These are phyloP conservation scores for Lomentospora prolificans DNA, from an alignment of 2,329 filamentous ascomycete genomes.

Conservation along the genomic window DNA sequence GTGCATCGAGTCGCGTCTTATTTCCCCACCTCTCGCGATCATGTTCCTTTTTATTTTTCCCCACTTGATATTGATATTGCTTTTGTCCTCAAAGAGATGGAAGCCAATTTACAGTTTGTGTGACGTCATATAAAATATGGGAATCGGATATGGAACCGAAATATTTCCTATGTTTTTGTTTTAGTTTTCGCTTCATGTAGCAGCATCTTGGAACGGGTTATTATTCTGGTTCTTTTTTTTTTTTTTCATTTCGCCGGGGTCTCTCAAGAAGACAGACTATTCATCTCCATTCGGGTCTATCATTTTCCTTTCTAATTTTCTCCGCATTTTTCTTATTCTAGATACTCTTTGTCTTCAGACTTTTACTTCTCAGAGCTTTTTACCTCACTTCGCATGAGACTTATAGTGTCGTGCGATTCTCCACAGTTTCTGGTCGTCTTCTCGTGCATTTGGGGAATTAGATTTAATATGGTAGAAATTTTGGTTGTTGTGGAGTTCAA, in stretches of 20 bases:
- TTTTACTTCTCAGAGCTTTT: not conserved
- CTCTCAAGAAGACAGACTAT: not conserved
- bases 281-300: not conserved
- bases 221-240: not conserved
- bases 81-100: not conserved
- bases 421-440: not conserved
- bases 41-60: not conserved
- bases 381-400: not conserved
- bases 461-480: not conserved
- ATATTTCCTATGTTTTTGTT: not conserved
- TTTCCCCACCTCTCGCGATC: not conserved
- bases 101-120: not conserved
- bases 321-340: not conserved
- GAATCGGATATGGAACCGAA: not conserved
- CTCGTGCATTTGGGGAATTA: not conserved
- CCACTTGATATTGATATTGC: not conserved
- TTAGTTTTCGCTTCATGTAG: not conserved
- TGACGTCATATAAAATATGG: conserved; percentile 3
- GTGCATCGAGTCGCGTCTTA: too few species aligned
- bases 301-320: not conserved
- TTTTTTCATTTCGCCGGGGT: not conserved
- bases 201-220: not conserved
- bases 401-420: not conserved
- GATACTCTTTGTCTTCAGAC: not conserved
- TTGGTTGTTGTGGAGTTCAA: not conserved